These are phyloP conservation scores for Lignosus rhinocerotis DNA, from an alignment of 1,284 basidiomycete genomes.

Conservation along the genomic window DNA sequence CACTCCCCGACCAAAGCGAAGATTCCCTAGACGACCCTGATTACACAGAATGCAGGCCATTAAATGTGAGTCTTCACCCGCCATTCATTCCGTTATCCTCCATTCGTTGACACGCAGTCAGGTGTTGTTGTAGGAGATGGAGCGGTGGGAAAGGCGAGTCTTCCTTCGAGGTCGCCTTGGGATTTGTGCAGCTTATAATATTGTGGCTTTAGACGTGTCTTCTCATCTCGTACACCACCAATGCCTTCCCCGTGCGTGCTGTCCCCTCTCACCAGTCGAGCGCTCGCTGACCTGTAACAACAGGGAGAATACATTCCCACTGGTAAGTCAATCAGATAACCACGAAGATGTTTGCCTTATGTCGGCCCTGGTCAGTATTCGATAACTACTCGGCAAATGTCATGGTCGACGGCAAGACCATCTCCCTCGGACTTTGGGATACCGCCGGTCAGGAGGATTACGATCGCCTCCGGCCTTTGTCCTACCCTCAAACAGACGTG, in stretches of 20 bases:
- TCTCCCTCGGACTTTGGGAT: constrained; percentile 97
- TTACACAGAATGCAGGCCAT: constrained; percentile 42
- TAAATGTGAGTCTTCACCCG: constrained; percentile 35
- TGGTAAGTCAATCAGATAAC: constrained; percentile 47
- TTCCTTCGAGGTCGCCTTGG: not conserved
- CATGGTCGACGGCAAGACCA: constrained; percentile 98
- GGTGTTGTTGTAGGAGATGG: constrained; percentile 99
- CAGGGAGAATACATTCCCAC: constrained; percentile 98
- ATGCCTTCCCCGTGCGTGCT: constrained; percentile 84
- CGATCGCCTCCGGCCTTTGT: constrained; percentile 95
- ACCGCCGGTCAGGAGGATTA: constrained; percentile 99
- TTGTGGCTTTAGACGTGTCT: constrained; percentile 79
- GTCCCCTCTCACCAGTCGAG: constrained; percentile 22
- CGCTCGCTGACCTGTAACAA: constrained; percentile 25
- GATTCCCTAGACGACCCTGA: constrained; percentile 25
- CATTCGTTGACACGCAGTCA: constrained; percentile 34
- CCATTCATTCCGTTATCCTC: not conserved
- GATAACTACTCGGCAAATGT: constrained; percentile 97
- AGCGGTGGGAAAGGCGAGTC: constrained; percentile 94
- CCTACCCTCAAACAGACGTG: constrained; percentile 99
- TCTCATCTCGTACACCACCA: constrained; percentile 96
- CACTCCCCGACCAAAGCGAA: constrained; percentile 10
- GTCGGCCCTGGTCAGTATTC: constrained; percentile 59
- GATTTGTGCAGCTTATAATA: constrained; percentile 13
- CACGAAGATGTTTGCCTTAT: not conserved